Percentiles rank a stretch among this genome's conserved stretches.
Evolutionary conservation across 805 yeast genomes (phyloP).

Genomic region (Candida alai): DNA sequence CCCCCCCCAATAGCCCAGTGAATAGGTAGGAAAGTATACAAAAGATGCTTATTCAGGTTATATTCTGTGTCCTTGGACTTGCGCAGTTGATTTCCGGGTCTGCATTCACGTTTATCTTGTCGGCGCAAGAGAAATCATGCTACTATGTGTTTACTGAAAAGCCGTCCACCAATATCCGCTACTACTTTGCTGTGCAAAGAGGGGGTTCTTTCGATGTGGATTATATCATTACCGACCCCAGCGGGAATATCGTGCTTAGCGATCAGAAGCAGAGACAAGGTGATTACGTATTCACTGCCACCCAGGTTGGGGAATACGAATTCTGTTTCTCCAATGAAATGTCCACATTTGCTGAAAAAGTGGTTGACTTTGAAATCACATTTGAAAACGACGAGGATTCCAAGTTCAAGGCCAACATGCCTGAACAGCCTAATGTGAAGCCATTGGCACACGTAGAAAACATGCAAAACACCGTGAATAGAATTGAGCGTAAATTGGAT

Average conservation of each 20-base stretch:
- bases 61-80: constrained; percentile 19
- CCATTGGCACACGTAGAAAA: constrained; percentile 51
- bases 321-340: constrained; percentile 81
- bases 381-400: constrained; percentile 38
- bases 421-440: constrained; percentile 45
- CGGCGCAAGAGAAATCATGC: constrained; percentile 73
- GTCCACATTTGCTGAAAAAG: constrained; percentile 78
- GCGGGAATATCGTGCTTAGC: constrained; percentile 46
- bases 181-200: constrained; percentile 78
- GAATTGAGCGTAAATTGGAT: constrained; percentile 58
- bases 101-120: constrained; percentile 69
- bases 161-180: constrained; percentile 59
- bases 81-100: constrained; percentile 38
- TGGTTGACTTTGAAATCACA: constrained; percentile 77
- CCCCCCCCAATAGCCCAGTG: too few relatives aligned
- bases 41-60: constrained; percentile 14
- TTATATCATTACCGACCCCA: constrained; percentile 59
- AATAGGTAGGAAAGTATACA: too few relatives aligned
- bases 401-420: constrained; percentile 56
- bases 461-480: constrained; percentile 51
- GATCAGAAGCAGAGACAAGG: constrained; percentile 72
- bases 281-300: constrained; percentile 69
- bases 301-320: constrained; percentile 72
- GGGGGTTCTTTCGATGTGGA: constrained; percentile 82
- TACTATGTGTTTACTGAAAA: constrained; percentile 65